Base-by-base conservation (phyloP, 768 basidiomycete genomes). In the Tulasnella sp. region DNA sequence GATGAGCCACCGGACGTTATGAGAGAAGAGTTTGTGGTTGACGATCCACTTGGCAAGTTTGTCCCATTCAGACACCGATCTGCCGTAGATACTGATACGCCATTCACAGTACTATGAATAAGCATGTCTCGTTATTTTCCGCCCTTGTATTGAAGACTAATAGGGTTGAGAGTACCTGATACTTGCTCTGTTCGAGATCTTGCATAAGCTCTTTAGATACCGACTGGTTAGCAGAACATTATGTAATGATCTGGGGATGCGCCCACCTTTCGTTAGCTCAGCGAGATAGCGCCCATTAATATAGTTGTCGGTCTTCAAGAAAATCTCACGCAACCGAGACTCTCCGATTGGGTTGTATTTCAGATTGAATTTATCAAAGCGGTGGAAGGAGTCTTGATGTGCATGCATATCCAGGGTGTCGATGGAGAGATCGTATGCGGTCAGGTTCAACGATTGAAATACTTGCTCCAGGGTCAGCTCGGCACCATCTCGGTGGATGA, bases 391-490 rank as follows among this genome's bases (percentile, higher is more conserved):
- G 68, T 96, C 94, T 64, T 89, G 86, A 70, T 99, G 95, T 0
- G 95, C 96, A 64, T 98, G 96, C 96, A 99, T 99, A 68, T 99
- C 96, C 42, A 99, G 80, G 2, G 96, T 99, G 69, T 99, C 96
- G 69, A 99, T 98, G 10, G 93, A 96, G 32, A 99, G 79, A 65
- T 99, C 96, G 70, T 99, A 99, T 1, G 96, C 95, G 0, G 88
- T 94, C 42, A 99, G 76, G 65, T 94, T 85, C 27, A 99, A 80
- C 11, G 91, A 94, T 68, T 96, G 80, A 73, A 99, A 99, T n/a
- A 99, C 96, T 74, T 98, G 83, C 51, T 83, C 78, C 0, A 99
- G 77, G 0, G 91, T 96, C 15, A 98, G 75, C 65, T 91, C 82
- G 13, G 85, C 82, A 4, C 85, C 91, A 66, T 99, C 96, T 61